A percentile compares a stretch with the other conserved stretches of the same genome.
phyloP scores from a whole-genome alignment of 2,329 filamentous ascomycete species.

The Monilinia fructigena region DNA sequence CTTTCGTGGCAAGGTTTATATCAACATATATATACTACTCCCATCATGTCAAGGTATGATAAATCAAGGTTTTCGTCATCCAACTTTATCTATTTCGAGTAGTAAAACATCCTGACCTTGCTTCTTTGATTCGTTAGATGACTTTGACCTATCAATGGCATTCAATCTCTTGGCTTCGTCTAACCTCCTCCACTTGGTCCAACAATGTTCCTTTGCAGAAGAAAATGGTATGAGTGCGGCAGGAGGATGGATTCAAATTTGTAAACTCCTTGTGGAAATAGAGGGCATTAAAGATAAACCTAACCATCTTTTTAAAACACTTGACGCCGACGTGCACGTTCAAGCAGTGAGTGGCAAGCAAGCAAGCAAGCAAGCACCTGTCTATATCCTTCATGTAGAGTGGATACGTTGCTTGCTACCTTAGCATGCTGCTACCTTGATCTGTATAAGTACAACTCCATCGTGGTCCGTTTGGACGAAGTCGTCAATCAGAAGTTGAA shows the following conservation, averaged over 20 bases:
- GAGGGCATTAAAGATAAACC: slow-evolving; percentile 7
- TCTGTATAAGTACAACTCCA: neutral
- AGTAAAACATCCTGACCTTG: too few relatives aligned
- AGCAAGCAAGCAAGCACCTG: neutral
- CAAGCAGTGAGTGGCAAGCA: too few relatives aligned
- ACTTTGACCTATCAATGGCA: neutral
- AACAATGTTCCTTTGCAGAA: neutral
- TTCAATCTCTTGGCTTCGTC: neutral
- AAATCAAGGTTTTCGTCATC: too few relatives aligned
- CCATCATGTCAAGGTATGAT: too few relatives aligned
- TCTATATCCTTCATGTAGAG: neutral
- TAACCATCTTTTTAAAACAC: neutral
- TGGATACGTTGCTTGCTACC: neutral
- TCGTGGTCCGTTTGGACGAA: neutral
- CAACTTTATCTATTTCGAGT: too few relatives aligned
- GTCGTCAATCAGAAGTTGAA: neutral
- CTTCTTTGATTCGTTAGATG: too few relatives aligned
- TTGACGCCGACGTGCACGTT: neutral
- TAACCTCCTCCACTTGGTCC: slow-evolving; percentile 1
- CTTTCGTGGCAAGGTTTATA: too few relatives aligned
- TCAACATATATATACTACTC: too few relatives aligned
- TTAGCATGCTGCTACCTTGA: slow-evolving; percentile 4
- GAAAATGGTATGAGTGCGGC: neutral
- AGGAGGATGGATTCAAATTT: neutral
- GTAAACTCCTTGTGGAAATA: neutral